Conservation (phyloP, 2,329 filamentous ascomycete species). For the Xylaria sp. region DNA sequence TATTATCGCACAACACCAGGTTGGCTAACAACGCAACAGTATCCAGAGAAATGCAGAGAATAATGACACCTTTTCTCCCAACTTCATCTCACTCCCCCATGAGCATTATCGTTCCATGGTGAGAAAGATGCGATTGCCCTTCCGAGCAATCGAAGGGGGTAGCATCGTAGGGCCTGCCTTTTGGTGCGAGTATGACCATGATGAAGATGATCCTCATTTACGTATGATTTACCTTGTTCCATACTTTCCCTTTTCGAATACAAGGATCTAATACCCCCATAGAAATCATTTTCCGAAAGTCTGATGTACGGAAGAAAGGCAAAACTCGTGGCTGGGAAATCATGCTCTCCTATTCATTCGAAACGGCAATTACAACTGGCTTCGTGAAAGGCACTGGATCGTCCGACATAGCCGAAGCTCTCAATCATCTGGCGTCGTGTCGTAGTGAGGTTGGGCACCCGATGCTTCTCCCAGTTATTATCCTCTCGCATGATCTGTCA, state of each 20-base stretch:
- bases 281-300: conserved; percentile 69
- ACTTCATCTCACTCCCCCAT: conserved; percentile 59
- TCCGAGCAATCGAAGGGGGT: conserved; percentile 62
- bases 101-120: conserved; percentile 62
- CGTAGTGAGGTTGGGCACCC: conserved; percentile 60
- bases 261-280: conserved; percentile 18
- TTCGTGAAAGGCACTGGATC: conserved; percentile 66
- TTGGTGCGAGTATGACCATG: conserved; percentile 63
- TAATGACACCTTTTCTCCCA: conserved; percentile 62
- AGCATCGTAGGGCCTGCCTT: conserved; percentile 68
- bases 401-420: conserved; percentile 57
- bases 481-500: conserved; percentile 64
- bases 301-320: conserved; percentile 69
- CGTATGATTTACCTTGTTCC: conserved; percentile 51
- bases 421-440: conserved; percentile 58
- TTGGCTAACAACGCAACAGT: conserved; percentile 43
- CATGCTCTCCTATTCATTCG: conserved; percentile 64
- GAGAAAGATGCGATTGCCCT: conserved; percentile 57
- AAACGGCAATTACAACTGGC: conserved; percentile 61
- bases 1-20: not conserved
- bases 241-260: not conserved
- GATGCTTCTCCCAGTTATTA: conserved; percentile 62
- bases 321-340: conserved; percentile 69
- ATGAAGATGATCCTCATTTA: conserved; percentile 61
- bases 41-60: conserved; percentile 62